Evolutionary conservation across 31 red algal species (phyloP).

Genomic region (Endocladia muricata): DNA sequence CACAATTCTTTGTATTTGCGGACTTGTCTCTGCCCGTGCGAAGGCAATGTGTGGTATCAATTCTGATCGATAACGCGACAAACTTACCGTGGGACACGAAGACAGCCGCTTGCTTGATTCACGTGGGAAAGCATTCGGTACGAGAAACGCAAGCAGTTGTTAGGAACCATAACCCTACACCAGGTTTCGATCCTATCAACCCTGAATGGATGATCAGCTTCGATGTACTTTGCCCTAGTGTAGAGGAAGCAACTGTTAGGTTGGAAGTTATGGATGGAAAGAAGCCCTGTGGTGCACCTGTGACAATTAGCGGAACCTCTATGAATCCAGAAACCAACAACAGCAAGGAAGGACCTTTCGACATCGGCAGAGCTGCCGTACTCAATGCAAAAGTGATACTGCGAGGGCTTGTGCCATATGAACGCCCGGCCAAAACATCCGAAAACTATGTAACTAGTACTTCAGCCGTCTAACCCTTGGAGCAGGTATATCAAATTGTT

Average conservation of each 20-base stretch:
- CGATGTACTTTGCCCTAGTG: slow-evolving; percentile 42
- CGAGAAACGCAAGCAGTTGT: slow-evolving; percentile 34
- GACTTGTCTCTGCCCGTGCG: slow-evolving; percentile 7
- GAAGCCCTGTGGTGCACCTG: slow-evolving; percentile 24
- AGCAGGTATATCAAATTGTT: too few relatives aligned
- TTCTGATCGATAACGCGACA: slow-evolving; percentile 55
- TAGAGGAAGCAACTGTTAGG: slow-evolving; percentile 30
- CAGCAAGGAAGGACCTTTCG: slow-evolving; percentile 40
- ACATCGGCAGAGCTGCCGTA: slow-evolving; percentile 11
- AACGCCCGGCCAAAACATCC: too few relatives aligned
- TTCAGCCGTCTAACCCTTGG: too few relatives aligned
- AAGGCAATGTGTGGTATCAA: slow-evolving; percentile 42
- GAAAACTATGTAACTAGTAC: too few relatives aligned
- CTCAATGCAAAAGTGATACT: slow-evolving; percentile 58
- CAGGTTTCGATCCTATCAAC: slow-evolving; percentile 59
- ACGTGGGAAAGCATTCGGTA: slow-evolving; percentile 16
- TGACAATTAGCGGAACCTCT: slow-evolving; percentile 16
- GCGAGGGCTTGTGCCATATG: slow-evolving; percentile 21
- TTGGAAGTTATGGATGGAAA: slow-evolving; percentile 31
- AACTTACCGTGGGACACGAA: slow-evolving; percentile 50
- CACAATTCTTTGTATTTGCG: slow-evolving; percentile 26
- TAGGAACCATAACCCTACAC: slow-evolving; percentile 31
- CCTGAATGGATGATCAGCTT: slow-evolving; percentile 60
- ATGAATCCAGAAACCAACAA: slow-evolving; percentile 10
- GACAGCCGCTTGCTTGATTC: slow-evolving; percentile 32